phyloP scores from a whole-genome alignment of 1,284 basidiomycete species.

The Ustilago xerochloae region DNA sequence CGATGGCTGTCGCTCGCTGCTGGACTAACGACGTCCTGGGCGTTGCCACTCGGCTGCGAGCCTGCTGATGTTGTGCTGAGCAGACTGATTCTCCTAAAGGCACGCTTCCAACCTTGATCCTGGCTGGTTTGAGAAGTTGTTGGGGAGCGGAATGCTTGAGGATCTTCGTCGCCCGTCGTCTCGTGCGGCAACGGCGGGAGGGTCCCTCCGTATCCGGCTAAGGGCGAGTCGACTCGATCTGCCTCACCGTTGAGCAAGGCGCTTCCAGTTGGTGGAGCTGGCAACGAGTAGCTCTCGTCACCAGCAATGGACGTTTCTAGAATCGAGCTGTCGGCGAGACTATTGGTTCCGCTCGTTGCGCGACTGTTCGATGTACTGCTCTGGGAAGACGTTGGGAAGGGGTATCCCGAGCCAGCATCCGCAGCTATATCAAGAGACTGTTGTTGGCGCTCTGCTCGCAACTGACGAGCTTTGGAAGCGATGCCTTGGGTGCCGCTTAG shows the following conservation, averaged over 20 bases:
- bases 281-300: constrained; percentile 50
- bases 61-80: constrained; percentile 12
- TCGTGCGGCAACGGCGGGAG: constrained; percentile 39
- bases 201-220: constrained; percentile 18
- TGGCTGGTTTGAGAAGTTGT: constrained; percentile 12
- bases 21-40: constrained; percentile 6
- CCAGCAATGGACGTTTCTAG: constrained; percentile 47
- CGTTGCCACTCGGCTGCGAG: neutral
- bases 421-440: constrained; percentile 41
- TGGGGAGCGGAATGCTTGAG: constrained; percentile 19
- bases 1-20: neutral
- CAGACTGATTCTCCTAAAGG: constrained; percentile 37
- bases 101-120: constrained; percentile 45
- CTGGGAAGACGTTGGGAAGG: constrained; percentile 25
- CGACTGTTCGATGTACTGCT: constrained; percentile 32
- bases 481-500: constrained; percentile 29
- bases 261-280: constrained; percentile 8
- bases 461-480: constrained; percentile 33
- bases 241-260: neutral
- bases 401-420: constrained; percentile 11
- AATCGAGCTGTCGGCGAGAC: constrained; percentile 30
- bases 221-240: constrained; percentile 19
- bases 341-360: constrained; percentile 24
- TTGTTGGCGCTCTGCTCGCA: constrained; percentile 36
- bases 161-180: constrained; percentile 42